phyloP scores from a whole-genome alignment of 192 early-diverging fungal genomes.

The Backusella luteola region DNA sequence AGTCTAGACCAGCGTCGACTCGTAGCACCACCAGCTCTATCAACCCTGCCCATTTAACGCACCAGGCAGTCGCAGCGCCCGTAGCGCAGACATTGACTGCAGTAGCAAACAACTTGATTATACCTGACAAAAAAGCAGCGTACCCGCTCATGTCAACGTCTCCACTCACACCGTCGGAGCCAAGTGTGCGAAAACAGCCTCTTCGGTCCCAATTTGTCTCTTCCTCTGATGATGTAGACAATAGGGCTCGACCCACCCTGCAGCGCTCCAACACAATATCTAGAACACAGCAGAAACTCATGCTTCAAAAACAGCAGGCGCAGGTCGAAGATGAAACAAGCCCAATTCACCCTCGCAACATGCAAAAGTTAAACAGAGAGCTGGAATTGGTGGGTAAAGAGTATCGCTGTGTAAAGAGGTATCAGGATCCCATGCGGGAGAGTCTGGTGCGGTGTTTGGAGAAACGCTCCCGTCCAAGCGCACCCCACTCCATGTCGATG shows the following conservation, averaged over 20 bases:
- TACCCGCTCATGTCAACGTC: background rate
- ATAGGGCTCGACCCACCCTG: background rate
- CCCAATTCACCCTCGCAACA: constrained; percentile 41
- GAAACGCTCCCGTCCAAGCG: background rate
- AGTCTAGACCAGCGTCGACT: background rate
- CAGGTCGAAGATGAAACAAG: constrained; percentile 43
- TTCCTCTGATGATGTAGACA: background rate
- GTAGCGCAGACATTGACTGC: constrained; percentile 16
- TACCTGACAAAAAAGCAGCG: background rate
- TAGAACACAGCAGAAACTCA: constrained; percentile 46
- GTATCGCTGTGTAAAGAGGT: constrained; percentile 32
- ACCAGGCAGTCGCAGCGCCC: background rate
- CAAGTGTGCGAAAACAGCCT: background rate
- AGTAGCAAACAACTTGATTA: constrained; percentile 4
- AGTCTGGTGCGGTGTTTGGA: constrained; percentile 32
- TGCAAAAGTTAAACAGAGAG: constrained; percentile 34
- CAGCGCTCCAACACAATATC: constrained; percentile 15
- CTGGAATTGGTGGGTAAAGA: constrained; percentile 40
- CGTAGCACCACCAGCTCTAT: background rate
- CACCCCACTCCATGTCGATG: background rate
- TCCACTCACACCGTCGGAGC: background rate
- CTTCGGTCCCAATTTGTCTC: constrained; percentile 6
- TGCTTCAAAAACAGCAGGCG: constrained; percentile 41
- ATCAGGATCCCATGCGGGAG: constrained; percentile 42
- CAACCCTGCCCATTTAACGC: background rate